A percentile compares a stretch with the other conserved stretches of the same genome.
phyloP scores from a whole-genome alignment of 768 basidiomycete genomes.

The Auriculariales sp. region DNA sequence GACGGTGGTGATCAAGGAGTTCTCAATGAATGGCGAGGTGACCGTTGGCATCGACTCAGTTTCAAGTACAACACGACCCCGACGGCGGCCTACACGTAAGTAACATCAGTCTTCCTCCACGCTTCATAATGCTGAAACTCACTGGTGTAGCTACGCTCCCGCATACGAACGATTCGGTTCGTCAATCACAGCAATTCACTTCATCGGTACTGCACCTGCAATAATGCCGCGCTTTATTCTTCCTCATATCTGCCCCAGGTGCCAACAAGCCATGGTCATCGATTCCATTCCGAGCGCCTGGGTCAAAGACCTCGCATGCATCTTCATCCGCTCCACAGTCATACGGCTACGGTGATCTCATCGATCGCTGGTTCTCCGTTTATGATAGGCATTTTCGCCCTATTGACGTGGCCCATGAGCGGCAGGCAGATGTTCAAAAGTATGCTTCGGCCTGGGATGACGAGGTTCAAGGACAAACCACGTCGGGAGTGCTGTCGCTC shows the following conservation, averaged over 20 bases:
- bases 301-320: conserved; percentile 19
- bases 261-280: conserved; percentile 90
- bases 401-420: conserved; percentile 21
- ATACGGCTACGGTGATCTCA: conserved; percentile 67
- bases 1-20: conserved; percentile 98
- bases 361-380: conserved; percentile 82
- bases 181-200: conserved; percentile 76
- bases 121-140: conserved; percentile 14
- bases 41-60: conserved; percentile 83
- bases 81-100: conserved; percentile 86
- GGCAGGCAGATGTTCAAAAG: conserved; percentile 45
- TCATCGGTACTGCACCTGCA: conserved; percentile 41
- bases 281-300: conserved; percentile 53
- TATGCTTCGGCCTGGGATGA: conserved; percentile 72
- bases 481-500: conserved; percentile 20
- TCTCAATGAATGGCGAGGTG: conserved; percentile 86
- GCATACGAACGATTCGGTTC: conserved; percentile 90
- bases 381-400: conserved; percentile 83
- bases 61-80: conserved; percentile 99
- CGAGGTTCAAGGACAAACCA: neutral
- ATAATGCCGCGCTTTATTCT: neutral
- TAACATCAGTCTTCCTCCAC: conserved; percentile 9
- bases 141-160: conserved; percentile 69
- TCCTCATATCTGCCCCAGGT: conserved; percentile 14
- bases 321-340: conserved; percentile 26